These are phyloP conservation scores for Thermothielavioides terrestris DNA, from an alignment of 495 filamentous ascomycete species.

Conservation along the genomic window DNA sequence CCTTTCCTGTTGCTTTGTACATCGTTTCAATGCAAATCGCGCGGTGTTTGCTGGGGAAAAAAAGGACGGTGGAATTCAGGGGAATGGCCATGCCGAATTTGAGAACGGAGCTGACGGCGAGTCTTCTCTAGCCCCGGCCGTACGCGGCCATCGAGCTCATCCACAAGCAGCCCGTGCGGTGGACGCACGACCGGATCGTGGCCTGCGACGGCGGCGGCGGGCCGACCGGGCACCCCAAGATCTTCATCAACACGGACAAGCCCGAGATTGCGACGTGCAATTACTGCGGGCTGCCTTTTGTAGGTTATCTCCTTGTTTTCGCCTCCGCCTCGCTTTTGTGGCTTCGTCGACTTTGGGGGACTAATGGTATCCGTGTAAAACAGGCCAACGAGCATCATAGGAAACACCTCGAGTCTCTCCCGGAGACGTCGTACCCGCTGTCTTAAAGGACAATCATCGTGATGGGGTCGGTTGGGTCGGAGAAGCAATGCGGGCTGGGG, in stretches of 20 bases:
- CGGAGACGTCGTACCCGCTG: constrained; percentile 70
- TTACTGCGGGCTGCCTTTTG: constrained; percentile 94
- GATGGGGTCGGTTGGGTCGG: neutral
- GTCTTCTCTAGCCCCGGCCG: constrained; percentile 80
- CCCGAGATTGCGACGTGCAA: constrained; percentile 80
- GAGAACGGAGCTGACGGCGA: too few relatives aligned
- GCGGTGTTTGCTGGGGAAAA: too few relatives aligned
- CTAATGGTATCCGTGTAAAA: neutral
- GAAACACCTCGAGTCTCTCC: constrained; percentile 68
- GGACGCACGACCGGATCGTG: constrained; percentile 72
- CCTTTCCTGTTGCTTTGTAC: neutral
- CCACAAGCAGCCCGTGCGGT: constrained; percentile 88
- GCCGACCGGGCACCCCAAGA: constrained; percentile 77
- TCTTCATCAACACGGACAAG: constrained; percentile 98
- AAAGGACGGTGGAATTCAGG: too few relatives aligned
- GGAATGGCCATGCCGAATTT: too few relatives aligned
- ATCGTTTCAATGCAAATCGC: too few relatives aligned
- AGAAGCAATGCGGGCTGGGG: neutral
- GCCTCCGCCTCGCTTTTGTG: neutral
- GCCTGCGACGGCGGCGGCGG: constrained; percentile 92
- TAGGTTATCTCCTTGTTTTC: constrained; percentile 43
- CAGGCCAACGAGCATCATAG: constrained; percentile 84
- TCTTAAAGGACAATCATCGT: constrained; percentile 22
- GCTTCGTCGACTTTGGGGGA: neutral
- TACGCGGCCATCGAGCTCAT: constrained; percentile 89